Percentiles rank a stretch among this genome's conserved stretches.
These are phyloP conservation scores for Saksenaea vasiformis DNA, from an alignment of 371 early-diverging fungal genomes.

Conservation along the genomic window DNA sequence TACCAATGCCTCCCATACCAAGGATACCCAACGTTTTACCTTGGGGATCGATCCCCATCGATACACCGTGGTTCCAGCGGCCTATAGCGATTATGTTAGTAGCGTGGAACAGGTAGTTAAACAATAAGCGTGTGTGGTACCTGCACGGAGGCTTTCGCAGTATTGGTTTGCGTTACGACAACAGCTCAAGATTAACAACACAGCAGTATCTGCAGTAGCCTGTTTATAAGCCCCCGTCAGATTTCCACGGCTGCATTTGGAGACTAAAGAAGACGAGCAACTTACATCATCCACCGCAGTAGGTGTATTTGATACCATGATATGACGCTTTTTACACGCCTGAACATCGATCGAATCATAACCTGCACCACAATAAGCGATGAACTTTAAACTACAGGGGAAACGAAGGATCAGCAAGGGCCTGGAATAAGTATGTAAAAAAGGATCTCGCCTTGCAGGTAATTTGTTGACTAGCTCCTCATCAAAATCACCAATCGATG, in stretches of 20 bases:
- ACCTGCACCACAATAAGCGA: constrained; percentile 40
- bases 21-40: constrained; percentile 56
- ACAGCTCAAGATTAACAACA: constrained; percentile 48
- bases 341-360: constrained; percentile 44
- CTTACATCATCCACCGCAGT: constrained; percentile 40
- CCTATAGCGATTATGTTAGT: constrained; percentile 20
- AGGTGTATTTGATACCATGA: constrained; percentile 48
- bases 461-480: constrained; percentile 34
- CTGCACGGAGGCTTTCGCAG: constrained; percentile 46
- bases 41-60: constrained; percentile 54
- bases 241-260: not conserved
- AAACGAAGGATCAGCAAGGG: not conserved
- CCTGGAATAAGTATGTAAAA: not conserved
- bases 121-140: too few relatives aligned
- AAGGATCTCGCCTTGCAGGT: constrained; percentile 21
- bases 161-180: constrained; percentile 50
- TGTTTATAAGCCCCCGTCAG: not conserved
- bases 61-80: constrained; percentile 42
- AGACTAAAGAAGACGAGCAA: not conserved
- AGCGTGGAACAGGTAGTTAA: too few relatives aligned
- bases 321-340: constrained; percentile 34
- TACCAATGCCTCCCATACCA: constrained; percentile 66
- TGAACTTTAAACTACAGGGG: constrained; percentile 27
- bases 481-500: constrained; percentile 32
- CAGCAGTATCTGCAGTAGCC: constrained; percentile 60